These are phyloP conservation scores for Umbilicaria muhlenbergii DNA, from an alignment of 495 filamentous ascomycete species.

Conservation along the genomic window DNA sequence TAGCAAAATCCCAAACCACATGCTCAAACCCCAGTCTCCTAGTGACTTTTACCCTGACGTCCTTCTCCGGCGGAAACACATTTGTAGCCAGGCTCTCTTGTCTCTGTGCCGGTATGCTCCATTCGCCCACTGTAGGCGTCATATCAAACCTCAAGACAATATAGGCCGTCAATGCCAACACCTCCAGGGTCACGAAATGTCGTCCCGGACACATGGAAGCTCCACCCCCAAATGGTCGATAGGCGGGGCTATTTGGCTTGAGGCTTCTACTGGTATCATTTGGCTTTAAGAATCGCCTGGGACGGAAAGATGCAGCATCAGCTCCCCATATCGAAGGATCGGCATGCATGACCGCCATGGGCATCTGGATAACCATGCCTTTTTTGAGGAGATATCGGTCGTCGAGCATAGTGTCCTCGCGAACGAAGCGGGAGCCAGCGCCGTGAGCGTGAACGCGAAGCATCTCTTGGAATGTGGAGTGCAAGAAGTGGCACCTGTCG, in stretches of 20 bases:
- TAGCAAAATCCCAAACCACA: conserved; percentile 4
- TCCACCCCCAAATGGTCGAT: conserved; percentile 15
- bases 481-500: conserved; percentile 6
- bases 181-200: conserved; percentile 12
- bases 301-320: conserved; percentile 5
- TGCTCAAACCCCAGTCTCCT: conserved; percentile 3
- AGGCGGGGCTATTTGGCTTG: conserved; percentile 16
- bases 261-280: not conserved
- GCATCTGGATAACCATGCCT: conserved; percentile 13
- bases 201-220: conserved; percentile 10
- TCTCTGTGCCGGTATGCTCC: conserved; percentile 9
- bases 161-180: conserved; percentile 6
- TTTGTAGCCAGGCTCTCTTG: conserved; percentile 14
- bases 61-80: conserved; percentile 9
- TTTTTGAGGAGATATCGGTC: conserved; percentile 13
- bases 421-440: conserved; percentile 5
- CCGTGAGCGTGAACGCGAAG: conserved; percentile 6
- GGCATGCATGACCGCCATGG: conserved; percentile 12
- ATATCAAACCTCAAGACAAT: conserved; percentile 10
- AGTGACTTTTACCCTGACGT: conserved; percentile 6
- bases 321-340: conserved; percentile 7
- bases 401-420: conserved; percentile 11
- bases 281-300: conserved; percentile 8
- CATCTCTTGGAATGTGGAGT: conserved; percentile 7
- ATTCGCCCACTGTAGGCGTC: not conserved